Conservation (phyloP, 108 stramenopile genomes). For the Nitzschia putrida region DNA sequence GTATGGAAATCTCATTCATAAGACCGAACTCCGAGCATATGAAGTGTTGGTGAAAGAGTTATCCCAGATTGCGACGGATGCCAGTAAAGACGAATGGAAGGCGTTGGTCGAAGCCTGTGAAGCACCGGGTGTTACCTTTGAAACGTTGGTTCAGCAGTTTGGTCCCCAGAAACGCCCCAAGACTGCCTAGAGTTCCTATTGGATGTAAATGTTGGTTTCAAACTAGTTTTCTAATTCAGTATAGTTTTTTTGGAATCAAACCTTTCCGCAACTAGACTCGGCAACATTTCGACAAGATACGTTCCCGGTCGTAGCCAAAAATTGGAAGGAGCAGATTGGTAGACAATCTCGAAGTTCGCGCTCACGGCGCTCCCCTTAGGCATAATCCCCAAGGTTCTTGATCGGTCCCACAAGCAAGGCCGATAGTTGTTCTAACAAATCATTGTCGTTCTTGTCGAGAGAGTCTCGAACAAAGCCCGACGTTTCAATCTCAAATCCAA, state of each 20-base stretch:
- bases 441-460: slow-evolving; percentile 27
- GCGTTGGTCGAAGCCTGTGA: background rate
- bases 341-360: too few species aligned
- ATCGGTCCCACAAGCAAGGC: slow-evolving; percentile 40
- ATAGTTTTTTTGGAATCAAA: too few species aligned
- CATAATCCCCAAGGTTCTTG: slow-evolving; percentile 38
- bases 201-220: too few species aligned
- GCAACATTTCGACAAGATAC: too few species aligned
- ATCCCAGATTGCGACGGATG: background rate
- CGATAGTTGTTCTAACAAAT: slow-evolving; percentile 37
- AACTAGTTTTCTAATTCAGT: too few species aligned
- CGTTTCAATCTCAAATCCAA: slow-evolving; percentile 40
- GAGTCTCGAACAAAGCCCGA: slow-evolving; percentile 25
- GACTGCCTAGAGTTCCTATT: too few species aligned
- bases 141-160: background rate
- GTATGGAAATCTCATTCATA: slow-evolving; percentile 44
- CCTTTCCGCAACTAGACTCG: too few species aligned
- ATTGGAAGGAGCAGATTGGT: too few species aligned
- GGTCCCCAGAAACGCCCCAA: too few species aligned
- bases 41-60: slow-evolving; percentile 43
- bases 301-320: too few species aligned
- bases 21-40: slow-evolving; percentile 54
- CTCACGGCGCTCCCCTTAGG: background rate
- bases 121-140: slow-evolving; percentile 7
- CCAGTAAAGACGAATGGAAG: background rate